phyloP scores from a whole-genome alignment of 2,329 filamentous ascomycete genomes.

The Ascochyta fabae region DNA sequence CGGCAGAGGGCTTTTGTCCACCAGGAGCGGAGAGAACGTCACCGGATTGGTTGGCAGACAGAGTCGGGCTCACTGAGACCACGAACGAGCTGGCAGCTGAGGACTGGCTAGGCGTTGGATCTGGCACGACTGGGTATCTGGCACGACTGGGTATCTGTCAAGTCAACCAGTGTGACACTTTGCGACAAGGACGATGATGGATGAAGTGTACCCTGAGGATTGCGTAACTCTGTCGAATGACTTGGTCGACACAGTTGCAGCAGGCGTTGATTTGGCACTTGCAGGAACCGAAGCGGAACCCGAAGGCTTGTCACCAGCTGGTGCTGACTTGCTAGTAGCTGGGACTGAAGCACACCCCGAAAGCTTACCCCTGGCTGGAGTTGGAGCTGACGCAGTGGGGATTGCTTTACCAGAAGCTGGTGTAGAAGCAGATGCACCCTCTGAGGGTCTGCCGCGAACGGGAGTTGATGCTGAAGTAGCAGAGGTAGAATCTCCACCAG shows the following conservation, averaged over 20 bases:
- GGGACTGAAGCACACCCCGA: background rate
- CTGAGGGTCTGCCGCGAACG: too few relatives aligned
- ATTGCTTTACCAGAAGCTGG: too few relatives aligned
- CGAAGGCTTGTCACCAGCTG: background rate
- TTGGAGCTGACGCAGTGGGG: too few relatives aligned
- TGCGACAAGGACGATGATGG: too few relatives aligned
- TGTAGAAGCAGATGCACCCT: too few relatives aligned
- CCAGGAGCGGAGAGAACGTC: background rate
- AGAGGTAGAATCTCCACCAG: background rate
- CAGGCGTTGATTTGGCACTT: background rate
- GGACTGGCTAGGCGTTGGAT: background rate
- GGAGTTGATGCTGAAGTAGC: background rate
- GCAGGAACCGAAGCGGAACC: too few relatives aligned
- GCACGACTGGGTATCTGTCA: background rate
- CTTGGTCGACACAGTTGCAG: background rate
- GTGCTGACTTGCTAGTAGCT: background rate
- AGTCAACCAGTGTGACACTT: background rate
- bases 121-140: background rate
- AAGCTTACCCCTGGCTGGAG: too few relatives aligned
- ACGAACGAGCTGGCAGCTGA: constrained; percentile 13
- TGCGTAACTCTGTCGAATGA: background rate
- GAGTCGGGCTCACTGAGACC: constrained; percentile 20
- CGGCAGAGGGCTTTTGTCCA: background rate
- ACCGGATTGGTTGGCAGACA: background rate
- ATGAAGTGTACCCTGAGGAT: background rate